Base-by-base conservation (phyloP, 2,329 filamentous ascomycete genomes). In the Acephala macrosclerotiorum region DNA sequence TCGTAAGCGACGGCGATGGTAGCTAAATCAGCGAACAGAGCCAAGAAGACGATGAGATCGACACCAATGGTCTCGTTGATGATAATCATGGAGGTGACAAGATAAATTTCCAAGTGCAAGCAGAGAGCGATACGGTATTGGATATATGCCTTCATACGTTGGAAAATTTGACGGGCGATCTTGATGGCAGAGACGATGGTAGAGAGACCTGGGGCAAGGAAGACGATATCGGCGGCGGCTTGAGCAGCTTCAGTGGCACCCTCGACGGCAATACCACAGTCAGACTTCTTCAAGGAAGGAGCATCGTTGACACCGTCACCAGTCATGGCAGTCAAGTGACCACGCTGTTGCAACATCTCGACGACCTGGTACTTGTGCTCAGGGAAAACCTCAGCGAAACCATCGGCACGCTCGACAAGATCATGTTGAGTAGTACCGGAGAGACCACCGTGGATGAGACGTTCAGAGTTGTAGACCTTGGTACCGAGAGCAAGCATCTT, bases 321-420 rank as follows among this genome's bases (percentile, higher is more conserved):
- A 82, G 93, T 97, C 93, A 97, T 97, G 79, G 93, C 94, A 81
- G 96, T 93, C 58, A 97, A 88, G 82, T 96, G 94, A 72, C 93
- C 93, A 88, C 93, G 92, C 84, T 95, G 91, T 83, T 97, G 93
- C 65, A 97, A 87, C 77, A 96, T 97, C 82, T 96, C 93, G 75
- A 97, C 93, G 80, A 96, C 92, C 71, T 93, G 92, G 84, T 94
- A 96, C 86, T 97, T 97, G 87, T 97, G 93, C 83, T 97, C 91
- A 75, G 93, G 93, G 86, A 95, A 96, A 68, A 97, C 93, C 79
- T 97, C 93, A 72, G 94, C 93, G 81, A 97, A 97, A 83, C 93
- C 94, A 86, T 97, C 93, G 70, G 93, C 94, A 84, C 91, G 93
- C 85, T 93, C 90, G 68, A 92, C 89, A 36, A 93, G 87, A 76